phyloP scores from a whole-genome alignment of 2,329 filamentous ascomycete species.

The Epichloe amarillans region DNA sequence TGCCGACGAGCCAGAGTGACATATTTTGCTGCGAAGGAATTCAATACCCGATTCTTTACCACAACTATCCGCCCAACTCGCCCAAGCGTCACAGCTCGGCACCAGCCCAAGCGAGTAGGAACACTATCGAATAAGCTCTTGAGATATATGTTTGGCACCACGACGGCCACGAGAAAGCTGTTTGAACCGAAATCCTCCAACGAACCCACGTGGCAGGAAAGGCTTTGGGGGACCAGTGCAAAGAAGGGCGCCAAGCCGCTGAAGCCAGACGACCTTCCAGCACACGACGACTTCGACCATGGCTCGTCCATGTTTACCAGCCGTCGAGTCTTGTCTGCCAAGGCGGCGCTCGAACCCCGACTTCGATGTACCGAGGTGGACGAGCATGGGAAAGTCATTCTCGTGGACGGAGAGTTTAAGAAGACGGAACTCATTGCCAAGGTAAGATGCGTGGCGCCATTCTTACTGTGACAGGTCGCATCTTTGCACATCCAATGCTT shows the following conservation, averaged over 20 bases:
- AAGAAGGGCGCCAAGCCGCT: constrained; percentile 27
- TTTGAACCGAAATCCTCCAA: constrained; percentile 9
- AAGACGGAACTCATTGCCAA: constrained; percentile 96
- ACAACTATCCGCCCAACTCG: background rate
- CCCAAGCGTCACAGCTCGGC: background rate
- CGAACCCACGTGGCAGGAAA: constrained; percentile 32
- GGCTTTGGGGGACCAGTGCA: constrained; percentile 30
- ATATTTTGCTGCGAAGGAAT: background rate
- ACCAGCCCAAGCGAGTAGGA: background rate
- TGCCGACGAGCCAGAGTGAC: constrained; percentile 11
- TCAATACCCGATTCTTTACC: background rate
- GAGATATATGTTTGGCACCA: constrained; percentile 16
- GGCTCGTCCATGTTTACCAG: constrained; percentile 49
- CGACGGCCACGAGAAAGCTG: constrained; percentile 10
- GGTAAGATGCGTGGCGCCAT: constrained; percentile 30
- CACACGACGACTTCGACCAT: constrained; percentile 42
- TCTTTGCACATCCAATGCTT: background rate
- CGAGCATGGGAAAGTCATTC: constrained; percentile 77
- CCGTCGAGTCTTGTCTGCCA: constrained; percentile 56
- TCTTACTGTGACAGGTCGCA: background rate
- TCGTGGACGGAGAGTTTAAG: constrained; percentile 92
- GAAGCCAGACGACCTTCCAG: constrained; percentile 46
- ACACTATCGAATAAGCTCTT: background rate
- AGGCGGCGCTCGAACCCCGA: constrained; percentile 71
- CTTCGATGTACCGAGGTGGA: constrained; percentile 92